These are phyloP conservation scores for Arabidopsis hybrid DNA, from an alignment of 441 rosid genomes.

Conservation along the genomic window DNA sequence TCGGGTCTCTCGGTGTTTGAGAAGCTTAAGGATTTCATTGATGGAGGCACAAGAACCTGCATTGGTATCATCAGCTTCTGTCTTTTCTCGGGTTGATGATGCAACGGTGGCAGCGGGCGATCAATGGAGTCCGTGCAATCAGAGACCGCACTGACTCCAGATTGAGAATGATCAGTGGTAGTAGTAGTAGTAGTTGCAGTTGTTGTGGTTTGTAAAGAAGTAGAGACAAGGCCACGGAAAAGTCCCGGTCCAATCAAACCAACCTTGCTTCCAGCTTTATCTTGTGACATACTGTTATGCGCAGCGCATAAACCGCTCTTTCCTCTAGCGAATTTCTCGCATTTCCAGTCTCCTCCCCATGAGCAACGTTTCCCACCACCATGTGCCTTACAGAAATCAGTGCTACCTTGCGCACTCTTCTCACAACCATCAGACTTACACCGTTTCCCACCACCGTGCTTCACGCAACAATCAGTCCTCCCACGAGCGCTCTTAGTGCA, in stretches of 20 bases:
- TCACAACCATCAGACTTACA: constrained; percentile 72
- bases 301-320: constrained; percentile 94
- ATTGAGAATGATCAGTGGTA: constrained; percentile 63
- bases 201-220: constrained; percentile 48
- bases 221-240: constrained; percentile 83
- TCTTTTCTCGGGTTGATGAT: constrained; percentile 44
- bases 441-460: constrained; percentile 94
- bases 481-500: constrained; percentile 98
- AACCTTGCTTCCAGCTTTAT: constrained; percentile 52
- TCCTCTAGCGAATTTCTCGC: constrained; percentile 96
- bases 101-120: constrained; percentile 34
- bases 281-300: constrained; percentile 76
- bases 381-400: constrained; percentile 93
- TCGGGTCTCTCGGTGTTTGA: constrained; percentile 46
- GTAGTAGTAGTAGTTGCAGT: constrained; percentile 46
- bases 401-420: constrained; percentile 99
- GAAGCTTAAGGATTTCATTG: constrained; percentile 74
- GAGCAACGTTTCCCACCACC: constrained; percentile 93
- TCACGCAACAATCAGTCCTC: constrained; percentile 86
- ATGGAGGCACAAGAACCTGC: constrained; percentile 86
- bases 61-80: constrained; percentile 81
- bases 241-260: constrained; percentile 81
- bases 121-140: constrained; percentile 68
- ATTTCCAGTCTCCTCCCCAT: constrained; percentile 75
- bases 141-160: constrained; percentile 66